These are phyloP conservation scores for Chrysoporthe austroafricana DNA, from an alignment of 2,329 filamentous ascomycete genomes.

Conservation along the genomic window DNA sequence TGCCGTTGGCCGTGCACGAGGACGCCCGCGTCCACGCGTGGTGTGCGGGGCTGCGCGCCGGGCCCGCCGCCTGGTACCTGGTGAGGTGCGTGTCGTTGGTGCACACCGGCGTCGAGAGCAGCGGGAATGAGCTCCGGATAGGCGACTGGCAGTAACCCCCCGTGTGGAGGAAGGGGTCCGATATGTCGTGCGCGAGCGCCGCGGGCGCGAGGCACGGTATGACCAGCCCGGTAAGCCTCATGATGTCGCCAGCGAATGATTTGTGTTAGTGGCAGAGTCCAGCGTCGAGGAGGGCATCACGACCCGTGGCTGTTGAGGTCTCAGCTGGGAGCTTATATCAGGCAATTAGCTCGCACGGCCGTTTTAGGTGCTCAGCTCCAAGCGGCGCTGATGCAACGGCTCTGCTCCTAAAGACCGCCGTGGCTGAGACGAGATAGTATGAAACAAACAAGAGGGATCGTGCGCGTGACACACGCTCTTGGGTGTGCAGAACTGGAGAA, in stretches of 20 bases:
- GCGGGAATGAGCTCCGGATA: slow-evolving; percentile 12
- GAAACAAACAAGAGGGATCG: slow-evolving; percentile 1
- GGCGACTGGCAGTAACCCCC: slow-evolving; percentile 22
- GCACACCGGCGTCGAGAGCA: slow-evolving; percentile 19
- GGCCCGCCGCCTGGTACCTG: slow-evolving; percentile 11
- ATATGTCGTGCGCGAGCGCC: slow-evolving; percentile 15
- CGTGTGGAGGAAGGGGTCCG: neutral
- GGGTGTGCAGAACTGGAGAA: neutral
- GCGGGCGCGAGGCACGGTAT: slow-evolving; percentile 9
- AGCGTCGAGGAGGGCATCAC: too few relatives aligned
- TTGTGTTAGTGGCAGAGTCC: neutral
- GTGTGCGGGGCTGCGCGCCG: slow-evolving; percentile 3
- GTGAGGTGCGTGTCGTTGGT: slow-evolving; percentile 21
- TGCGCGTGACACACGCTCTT: neutral
- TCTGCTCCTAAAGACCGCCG: too few relatives aligned
- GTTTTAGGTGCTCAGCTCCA: neutral
- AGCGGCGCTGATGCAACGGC: too few relatives aligned
- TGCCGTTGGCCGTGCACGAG: slow-evolving; percentile 35
- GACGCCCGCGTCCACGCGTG: slow-evolving; percentile 23
- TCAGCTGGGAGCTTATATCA: neutral
- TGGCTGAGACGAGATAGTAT: neutral
- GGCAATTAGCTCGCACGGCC: neutral
- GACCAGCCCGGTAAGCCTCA: neutral
- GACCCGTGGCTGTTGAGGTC: neutral
- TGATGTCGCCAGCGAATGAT: neutral